phyloP scores from a whole-genome alignment of 768 basidiomycete species.

The Boletus huronensis region DNA sequence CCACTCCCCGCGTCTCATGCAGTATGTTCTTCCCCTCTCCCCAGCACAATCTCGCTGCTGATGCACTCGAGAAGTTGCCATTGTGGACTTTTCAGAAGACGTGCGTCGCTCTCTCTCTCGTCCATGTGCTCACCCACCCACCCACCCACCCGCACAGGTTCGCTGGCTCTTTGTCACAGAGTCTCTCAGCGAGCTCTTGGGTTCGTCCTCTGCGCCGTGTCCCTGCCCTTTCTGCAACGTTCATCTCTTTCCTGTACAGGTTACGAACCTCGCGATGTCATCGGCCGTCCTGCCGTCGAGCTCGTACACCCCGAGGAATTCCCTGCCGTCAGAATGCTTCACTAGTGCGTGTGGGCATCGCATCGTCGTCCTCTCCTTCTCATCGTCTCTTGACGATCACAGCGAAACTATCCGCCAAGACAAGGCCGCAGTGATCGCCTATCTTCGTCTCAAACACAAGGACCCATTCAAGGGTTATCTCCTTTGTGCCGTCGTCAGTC shows the following conservation, averaged over 20 bases:
- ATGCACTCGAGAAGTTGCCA: conserved; percentile 51
- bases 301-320: conserved; percentile 83
- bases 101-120: conserved; percentile 35
- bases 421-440: conserved; percentile 76
- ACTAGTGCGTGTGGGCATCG: conserved; percentile 49
- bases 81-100: conserved; percentile 77
- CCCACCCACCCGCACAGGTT: conserved; percentile 45
- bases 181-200: conserved; percentile 62
- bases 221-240: not conserved
- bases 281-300: conserved; percentile 64
- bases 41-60: not conserved
- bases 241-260: conserved; percentile 39
- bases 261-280: conserved; percentile 69
- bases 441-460: conserved; percentile 77
- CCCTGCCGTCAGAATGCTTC: conserved; percentile 58
- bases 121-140: not conserved
- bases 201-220: conserved; percentile 29
- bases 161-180: conserved; percentile 66
- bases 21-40: conserved; percentile 45
- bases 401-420: conserved; percentile 76
- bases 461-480: conserved; percentile 74
- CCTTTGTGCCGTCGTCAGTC: conserved; percentile 67
- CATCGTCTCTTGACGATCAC: not conserved
- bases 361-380: not conserved
- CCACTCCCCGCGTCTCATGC: conserved; percentile 69